Base-by-base conservation (phyloP, 1,284 basidiomycete genomes). In the Pulchroboletus neoregius region DNA sequence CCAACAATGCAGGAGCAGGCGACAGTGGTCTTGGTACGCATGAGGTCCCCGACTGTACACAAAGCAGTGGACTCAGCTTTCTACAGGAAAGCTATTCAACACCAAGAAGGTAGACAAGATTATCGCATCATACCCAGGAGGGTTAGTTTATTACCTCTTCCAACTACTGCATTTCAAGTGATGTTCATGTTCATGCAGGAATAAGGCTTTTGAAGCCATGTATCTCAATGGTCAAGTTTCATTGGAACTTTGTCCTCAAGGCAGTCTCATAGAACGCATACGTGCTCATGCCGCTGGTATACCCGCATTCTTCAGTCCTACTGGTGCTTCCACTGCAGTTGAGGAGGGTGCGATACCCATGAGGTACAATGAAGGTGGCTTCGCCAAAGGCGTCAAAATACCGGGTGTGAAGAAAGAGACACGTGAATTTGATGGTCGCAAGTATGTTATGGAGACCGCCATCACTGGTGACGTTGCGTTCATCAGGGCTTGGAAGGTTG, bases 291-390 rank as follows among this genome's bases (percentile, higher is more conserved):
- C 90, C 3, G 91, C 92, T 18, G 95, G 95, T 47, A 94, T 96
- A 57, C 95, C 95, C 6, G 94, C 91, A 9, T 94, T 99, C 74
- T 99, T 79, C 71, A 98, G 94, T 5, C 91, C 94, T 5, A 96
- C 94, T 3, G 95, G 94, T 36, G 89, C 88, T n/a, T 80, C 78
- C 13, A 94, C 91, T n/a, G 85, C 87, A 6, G 80, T 93, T 11
- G 90, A 94, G 70, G 75, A 75, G 50, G 87, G 86, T 13, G 65
- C 73, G 4, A 92, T 94, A 60, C 89, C 91, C 26, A 76, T 84
- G 54, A 75, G 83, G 24, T 87, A 87, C 58, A 83, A 87, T 33
- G 70, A 77, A 32, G 84, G 85, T 31, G 84, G 87, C 13, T 72
- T 80, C 48, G 68, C 72, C 22, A 75, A 75, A 5, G 85, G 85